Base-by-base conservation (phyloP, 176 grass and related monocot species). In the Typha latifolia region DNA sequence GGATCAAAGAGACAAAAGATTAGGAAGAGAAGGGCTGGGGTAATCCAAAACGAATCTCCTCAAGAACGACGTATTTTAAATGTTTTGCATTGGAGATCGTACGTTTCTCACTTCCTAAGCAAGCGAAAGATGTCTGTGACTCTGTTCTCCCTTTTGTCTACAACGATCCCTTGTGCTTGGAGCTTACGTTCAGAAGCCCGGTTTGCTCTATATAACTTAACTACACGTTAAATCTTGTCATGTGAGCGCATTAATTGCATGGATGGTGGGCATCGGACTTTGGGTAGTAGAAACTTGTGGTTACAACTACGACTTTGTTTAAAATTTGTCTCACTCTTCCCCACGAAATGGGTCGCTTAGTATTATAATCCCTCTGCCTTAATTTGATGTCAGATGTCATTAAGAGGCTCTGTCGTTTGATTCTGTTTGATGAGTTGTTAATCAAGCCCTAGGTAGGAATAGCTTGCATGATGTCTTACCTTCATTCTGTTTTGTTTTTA, bases 381-480 rank as follows among this genome's bases (percentile, higher is more conserved):
- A 70, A 69, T 70, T 74, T 49, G 57, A 49, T 79, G 85, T 84
- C 82, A 91, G 85, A 64, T 80, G 66, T 82, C 81, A 91, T 84
- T 96, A 88, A 86, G 76, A 86, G 67, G 68, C 70, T 61, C 78
- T 74, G 85, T 68, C 53, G 74, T 82, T 82, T 89, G 87, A 91
- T 86, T 91, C 82, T 85, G 77, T 72, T 79, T 80, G 72, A 72
- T 20, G 62, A 66, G 48, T 80, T 74, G 53, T 74, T 83, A 87
- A 74, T 82, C 74, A 77, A 84, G 84, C 86, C 80, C 86, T 73
- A 95, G 74, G 80, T 26, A 27, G 61, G 52, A 75, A 81, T 86
- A 84, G 83, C 86, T 84, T 95, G 77, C 64, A 90, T 79, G 19
- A 52, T 90, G 80, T 89, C 82, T 79, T 83, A 86, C 78, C 73